Evolutionary conservation across 805 yeast genomes (phyloP).

Genomic region (baker's yeast (Saccharomyces cerevisiae)): DNA sequence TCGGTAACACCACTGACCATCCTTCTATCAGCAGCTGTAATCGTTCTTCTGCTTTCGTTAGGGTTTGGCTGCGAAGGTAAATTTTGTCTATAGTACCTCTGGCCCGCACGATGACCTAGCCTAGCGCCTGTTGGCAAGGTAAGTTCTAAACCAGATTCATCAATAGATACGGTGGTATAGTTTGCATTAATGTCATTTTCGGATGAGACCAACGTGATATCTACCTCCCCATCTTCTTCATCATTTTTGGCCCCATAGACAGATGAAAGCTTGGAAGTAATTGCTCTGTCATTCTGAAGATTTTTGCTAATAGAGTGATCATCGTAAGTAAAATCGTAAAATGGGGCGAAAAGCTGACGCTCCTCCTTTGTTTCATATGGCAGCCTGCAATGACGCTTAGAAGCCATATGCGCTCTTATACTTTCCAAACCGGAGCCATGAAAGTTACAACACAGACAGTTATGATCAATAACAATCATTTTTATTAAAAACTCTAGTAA

Average conservation of each 20-base stretch:
- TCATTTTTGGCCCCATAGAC: conserved; percentile 25
- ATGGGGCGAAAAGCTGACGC: conserved; percentile 63
- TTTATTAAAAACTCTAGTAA: conserved; percentile 69
- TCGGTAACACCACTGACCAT: conserved; percentile 52
- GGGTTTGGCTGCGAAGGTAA: conserved; percentile 32
- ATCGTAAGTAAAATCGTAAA: conserved; percentile 58
- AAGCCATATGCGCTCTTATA: conserved; percentile 78
- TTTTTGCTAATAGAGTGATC: conserved; percentile 45
- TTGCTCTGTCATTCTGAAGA: conserved; percentile 19
- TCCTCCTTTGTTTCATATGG: conserved; percentile 83
- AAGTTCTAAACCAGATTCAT: conserved; percentile 52
- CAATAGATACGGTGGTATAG: conserved; percentile 35
- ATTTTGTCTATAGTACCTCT: conserved; percentile 64
- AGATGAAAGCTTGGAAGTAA: conserved; percentile 10
- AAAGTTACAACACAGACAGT: conserved; percentile 74
- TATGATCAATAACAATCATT: conserved; percentile 72
- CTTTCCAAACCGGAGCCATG: conserved; percentile 81
- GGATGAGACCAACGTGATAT: background rate
- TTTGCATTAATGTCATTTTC: conserved; percentile 26
- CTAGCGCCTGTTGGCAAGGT: conserved; percentile 69
- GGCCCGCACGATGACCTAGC: conserved; percentile 74
- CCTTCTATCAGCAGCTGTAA: conserved; percentile 68
- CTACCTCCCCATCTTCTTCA: conserved; percentile 27
- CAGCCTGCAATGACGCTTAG: conserved; percentile 79
- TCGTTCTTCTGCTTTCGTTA: conserved; percentile 62